Evolutionary conservation across 2,329 filamentous ascomycete species (phyloP), one percentile per base, ranked within the genome.

Genomic region (Falciphora oryzae): DNA sequence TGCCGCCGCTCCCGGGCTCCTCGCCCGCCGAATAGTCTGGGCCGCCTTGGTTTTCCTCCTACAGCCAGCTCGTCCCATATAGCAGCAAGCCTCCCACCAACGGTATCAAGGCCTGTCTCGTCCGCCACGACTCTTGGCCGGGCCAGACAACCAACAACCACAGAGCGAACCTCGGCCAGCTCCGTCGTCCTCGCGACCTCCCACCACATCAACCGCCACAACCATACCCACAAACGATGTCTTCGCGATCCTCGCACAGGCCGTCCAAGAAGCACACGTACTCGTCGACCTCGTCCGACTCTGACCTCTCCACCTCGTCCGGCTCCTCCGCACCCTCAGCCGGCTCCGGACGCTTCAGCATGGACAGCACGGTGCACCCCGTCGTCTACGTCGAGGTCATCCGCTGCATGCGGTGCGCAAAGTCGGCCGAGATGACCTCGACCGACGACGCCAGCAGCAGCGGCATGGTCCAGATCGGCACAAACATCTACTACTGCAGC

Each of bases 401-500:
- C 69, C 85, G 86, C 69, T 89, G 86, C 77, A 82, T 87, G 72
- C 83, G 86, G 65, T 87, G 85, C 72, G 81, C 84, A 57, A 81
- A 82, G 65, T 80, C 82, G 64, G 84, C 85, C 64, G 86, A 89
- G 77, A 80, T 83, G 32, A 86, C 85, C 10, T 81, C 83, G 11
- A 86, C 84, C 38, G 85, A 88, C 73, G 84, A 88, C 73, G 78
- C 81, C 62, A 78, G 76, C 68, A 78, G 83, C 58, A 83, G 78
- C 65, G 86, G 85, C 67, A 89, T 89, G 86, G 82, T 89, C 18
- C 81, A 83, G 70, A 85, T 89, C 67, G 85, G 85, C 2, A 83
- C 85, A 73, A 87, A 87, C 74, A 82, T 88, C 66, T 88, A 88
- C 77, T 89, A 89, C 75, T 89, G 86, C 76, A 79, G 83, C 66